Evolutionary conservation across 768 basidiomycete genomes (phyloP), one percentile per base, ranked within the genome.

Genomic region (Phaffia australis): DNA sequence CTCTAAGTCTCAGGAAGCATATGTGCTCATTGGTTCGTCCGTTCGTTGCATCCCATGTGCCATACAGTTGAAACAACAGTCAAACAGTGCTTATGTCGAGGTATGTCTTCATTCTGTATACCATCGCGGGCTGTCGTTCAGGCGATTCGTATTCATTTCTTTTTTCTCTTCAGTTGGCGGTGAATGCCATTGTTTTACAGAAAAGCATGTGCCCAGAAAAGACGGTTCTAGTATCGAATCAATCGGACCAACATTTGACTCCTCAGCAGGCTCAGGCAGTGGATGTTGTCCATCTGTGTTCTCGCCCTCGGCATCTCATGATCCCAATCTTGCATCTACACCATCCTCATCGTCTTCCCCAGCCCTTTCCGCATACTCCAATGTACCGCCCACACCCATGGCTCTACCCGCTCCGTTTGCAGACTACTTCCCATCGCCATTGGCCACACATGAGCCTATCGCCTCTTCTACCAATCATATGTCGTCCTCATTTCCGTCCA

Each of bases 41-140:
- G 25, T 19, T 60, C 18, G 19, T 6, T 60, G 14, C 16, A 9
- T 48, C 21, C 47, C 27, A 15, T 42, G 16, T n/a, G 1, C 29
- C 8, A 19, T 19, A 5, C 52, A 69, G 67, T 69, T 0, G 23
- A 64, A 27, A 47, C 62, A 11, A 51, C 63, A 5, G 62, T 63
- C 23, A 63, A 69, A 25, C 67, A 62, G 2, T 69, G 67, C 51
- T 49, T 55, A 56, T 69, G 67, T 54, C 42, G 63, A 61, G 47
- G 60, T 61, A 27, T 50, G 60, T 35, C n/a, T 30, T 29, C 25
- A 7, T 25, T 60, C 8, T 49, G 35, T 19, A 18, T 42, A 48
- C 47, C 19, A 14, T 14, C 21, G 3, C 19, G 21, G 57, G 46
- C 23, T 35, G 15, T 15, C n/a, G 7, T 48, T 23, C 23, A 48